phyloP scores from a whole-genome alignment of 2,329 filamentous ascomycete genomes.

The Fusarium coicis region DNA sequence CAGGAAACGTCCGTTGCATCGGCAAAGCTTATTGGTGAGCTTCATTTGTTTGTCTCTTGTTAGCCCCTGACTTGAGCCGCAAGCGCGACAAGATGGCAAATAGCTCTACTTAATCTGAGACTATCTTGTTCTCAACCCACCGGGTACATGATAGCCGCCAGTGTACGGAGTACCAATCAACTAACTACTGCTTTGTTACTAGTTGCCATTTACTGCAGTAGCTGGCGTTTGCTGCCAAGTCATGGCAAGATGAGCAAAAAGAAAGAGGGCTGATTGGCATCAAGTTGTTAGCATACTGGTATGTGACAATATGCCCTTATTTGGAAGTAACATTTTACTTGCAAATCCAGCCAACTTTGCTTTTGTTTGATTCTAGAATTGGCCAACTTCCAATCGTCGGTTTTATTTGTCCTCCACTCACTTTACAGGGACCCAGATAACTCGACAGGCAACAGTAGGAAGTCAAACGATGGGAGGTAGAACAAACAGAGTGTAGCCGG shows the following conservation, averaged over 20 bases:
- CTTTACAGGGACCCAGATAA: neutral
- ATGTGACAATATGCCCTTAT: neutral
- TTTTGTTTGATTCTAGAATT: conserved; percentile 7
- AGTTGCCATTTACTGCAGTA: neutral
- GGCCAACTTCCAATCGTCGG: neutral
- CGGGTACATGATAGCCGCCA: conserved; percentile 8
- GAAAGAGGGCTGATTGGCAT: neutral
- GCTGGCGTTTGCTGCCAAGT: neutral
- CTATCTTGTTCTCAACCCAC: neutral
- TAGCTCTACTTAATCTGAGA: neutral
- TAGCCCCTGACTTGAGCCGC: conserved; percentile 40
- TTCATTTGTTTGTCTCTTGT: neutral
- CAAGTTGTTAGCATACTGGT: neutral
- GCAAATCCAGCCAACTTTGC: neutral
- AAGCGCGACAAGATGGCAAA: conserved; percentile 26
- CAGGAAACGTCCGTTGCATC: neutral
- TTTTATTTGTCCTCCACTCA: neutral
- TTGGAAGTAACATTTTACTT: neutral
- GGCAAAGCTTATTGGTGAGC: conserved; percentile 5
- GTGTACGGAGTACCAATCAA: neutral
- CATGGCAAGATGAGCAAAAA: neutral
- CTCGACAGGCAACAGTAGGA: neutral
- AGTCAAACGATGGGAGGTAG: neutral
- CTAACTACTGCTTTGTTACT: neutral
- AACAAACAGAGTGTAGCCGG: neutral